These are phyloP conservation scores for Xylaria telfairii DNA, from an alignment of 495 filamentous ascomycete species.

Conservation along the genomic window DNA sequence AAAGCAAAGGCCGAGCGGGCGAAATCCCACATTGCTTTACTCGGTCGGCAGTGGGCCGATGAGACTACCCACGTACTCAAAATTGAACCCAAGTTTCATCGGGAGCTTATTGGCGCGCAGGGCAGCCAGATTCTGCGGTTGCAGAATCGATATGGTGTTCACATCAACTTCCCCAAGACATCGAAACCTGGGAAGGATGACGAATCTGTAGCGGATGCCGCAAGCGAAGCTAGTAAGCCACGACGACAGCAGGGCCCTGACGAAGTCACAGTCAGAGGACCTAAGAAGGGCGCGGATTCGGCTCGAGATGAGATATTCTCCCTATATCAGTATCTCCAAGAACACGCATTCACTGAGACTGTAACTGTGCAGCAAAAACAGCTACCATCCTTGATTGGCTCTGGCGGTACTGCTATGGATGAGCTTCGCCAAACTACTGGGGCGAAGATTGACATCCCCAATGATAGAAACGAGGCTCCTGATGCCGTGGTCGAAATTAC, in stretches of 20 bases:
- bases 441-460: slow-evolving; percentile 88
- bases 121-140: slow-evolving; percentile 92
- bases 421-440: slow-evolving; percentile 81
- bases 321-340: slow-evolving; percentile 82
- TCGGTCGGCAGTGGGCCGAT: slow-evolving; percentile 83
- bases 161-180: slow-evolving; percentile 89
- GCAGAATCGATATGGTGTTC: slow-evolving; percentile 86
- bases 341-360: slow-evolving; percentile 77
- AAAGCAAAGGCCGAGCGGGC: slow-evolving; percentile 78
- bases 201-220: slow-evolving; percentile 68
- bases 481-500: slow-evolving; percentile 80
- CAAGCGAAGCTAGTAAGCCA: slow-evolving; percentile 72
- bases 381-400: slow-evolving; percentile 86
- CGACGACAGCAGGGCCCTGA: slow-evolving; percentile 80
- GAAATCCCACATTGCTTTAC: slow-evolving; percentile 73
- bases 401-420: slow-evolving; percentile 88
- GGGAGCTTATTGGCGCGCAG: slow-evolving; percentile 86
- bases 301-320: slow-evolving; percentile 88
- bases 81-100: slow-evolving; percentile 84
- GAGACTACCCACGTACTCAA: slow-evolving; percentile 86
- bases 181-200: slow-evolving; percentile 67
- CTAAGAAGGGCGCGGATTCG: slow-evolving; percentile 87
- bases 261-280: slow-evolving; percentile 89
- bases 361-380: slow-evolving; percentile 88
- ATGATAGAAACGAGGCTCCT: slow-evolving; percentile 59